phyloP scores from a whole-genome alignment of 2,329 filamentous ascomycete genomes.

The Claviceps sp. region DNA sequence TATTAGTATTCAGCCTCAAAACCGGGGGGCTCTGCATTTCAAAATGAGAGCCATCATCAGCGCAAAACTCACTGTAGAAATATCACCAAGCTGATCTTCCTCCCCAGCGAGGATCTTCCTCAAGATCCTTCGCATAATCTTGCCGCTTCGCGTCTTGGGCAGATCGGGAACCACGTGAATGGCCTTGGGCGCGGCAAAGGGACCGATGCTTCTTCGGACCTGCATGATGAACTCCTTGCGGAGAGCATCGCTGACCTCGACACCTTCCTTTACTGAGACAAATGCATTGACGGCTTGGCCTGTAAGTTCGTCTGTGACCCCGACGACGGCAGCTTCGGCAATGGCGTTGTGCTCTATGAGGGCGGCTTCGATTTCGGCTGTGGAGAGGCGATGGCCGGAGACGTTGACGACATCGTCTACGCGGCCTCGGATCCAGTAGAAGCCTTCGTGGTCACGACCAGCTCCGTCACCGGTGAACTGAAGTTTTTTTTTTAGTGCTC shows the following conservation, averaged over 20 bases:
- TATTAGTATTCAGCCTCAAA: neutral
- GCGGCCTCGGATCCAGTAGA: slow-evolving; percentile 98
- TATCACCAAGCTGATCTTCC: slow-evolving; percentile 93
- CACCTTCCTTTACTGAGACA: slow-evolving; percentile 78
- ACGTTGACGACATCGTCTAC: slow-evolving; percentile 99
- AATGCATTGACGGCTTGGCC: slow-evolving; percentile 97
- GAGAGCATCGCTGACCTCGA: slow-evolving; percentile 62
- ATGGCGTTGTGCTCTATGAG: slow-evolving; percentile 84
- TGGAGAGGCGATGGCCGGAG: slow-evolving; percentile 88
- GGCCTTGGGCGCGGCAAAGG: slow-evolving; percentile 91
- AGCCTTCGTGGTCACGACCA: slow-evolving; percentile 90
- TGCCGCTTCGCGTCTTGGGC: slow-evolving; percentile 92
- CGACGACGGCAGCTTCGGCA: slow-evolving; percentile 90
- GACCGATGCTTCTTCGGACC: slow-evolving; percentile 93
- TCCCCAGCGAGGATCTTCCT: slow-evolving; percentile 95
- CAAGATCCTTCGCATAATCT: slow-evolving; percentile 97
- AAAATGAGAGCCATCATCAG: too few species aligned
- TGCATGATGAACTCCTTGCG: slow-evolving; percentile 91
- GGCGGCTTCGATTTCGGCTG: slow-evolving; percentile 94
- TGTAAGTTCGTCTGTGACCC: slow-evolving; percentile 83
- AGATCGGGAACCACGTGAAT: slow-evolving; percentile 85
- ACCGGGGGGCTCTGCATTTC: too few species aligned
- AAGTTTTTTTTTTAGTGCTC: neutral
- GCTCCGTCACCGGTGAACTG: slow-evolving; percentile 89
- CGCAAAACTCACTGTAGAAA: slow-evolving; percentile 56